Evolutionary conservation across 140 eudicot genomes (phyloP).

Genomic region (Flaveria floridana): DNA sequence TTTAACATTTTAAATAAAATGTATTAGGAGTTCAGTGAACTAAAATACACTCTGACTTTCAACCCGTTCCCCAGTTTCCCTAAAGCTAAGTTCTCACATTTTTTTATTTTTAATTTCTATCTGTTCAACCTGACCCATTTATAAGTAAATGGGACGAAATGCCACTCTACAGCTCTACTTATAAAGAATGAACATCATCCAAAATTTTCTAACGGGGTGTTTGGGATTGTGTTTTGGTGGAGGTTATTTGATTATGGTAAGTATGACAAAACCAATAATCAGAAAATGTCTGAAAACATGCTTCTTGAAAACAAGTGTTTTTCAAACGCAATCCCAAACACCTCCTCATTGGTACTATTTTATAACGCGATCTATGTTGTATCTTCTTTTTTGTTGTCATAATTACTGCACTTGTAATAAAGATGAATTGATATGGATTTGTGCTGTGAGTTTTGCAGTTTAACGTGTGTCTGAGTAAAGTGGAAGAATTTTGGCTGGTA

Average conservation of each 20-base stretch:
- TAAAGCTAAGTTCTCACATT: not conserved
- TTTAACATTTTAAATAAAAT: not conserved
- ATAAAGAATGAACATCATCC: not conserved
- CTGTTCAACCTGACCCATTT: not conserved
- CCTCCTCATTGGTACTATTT: not conserved
- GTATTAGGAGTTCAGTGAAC: not conserved
- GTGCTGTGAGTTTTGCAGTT: conserved; percentile 21
- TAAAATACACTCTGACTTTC: not conserved
- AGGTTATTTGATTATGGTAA: not conserved
- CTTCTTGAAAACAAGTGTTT: not conserved
- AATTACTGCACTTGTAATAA: not conserved
- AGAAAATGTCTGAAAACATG: not conserved
- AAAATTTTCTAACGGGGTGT: not conserved
- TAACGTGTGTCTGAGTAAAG: conserved; percentile 13
- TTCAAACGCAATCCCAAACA: not conserved
- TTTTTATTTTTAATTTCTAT: not conserved
- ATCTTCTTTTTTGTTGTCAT: not conserved
- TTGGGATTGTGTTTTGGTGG: not conserved
- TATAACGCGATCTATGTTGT: not conserved
- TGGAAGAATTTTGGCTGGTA: conserved; percentile 31
- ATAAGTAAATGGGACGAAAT: not conserved
- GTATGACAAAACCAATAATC: not conserved
- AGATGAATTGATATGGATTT: not conserved
- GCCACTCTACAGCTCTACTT: not conserved
- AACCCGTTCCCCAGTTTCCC: not conserved